Percentiles rank a stretch among this genome's conserved stretches.
Conservation (phyloP, 257 asterid genomes). For the Paulownia fortunei region DNA sequence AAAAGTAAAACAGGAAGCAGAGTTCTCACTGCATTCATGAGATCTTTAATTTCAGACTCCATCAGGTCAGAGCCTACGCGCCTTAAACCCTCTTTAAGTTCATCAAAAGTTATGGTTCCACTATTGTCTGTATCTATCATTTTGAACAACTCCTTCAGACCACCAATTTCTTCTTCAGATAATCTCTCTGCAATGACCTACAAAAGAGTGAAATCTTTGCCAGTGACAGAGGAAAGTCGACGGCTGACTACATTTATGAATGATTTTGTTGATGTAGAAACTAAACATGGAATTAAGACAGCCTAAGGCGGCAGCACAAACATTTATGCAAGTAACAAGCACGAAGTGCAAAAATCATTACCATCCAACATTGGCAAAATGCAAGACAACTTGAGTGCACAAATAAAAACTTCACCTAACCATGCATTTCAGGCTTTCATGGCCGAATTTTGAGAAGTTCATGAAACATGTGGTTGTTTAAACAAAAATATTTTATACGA, state of each 20-base stretch:
- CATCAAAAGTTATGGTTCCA: conserved; percentile 80
- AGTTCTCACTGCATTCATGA: conserved; percentile 66
- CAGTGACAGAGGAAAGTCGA: background rate
- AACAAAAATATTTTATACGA: background rate
- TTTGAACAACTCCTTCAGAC: conserved; percentile 71
- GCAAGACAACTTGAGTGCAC: background rate
- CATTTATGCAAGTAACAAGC: background rate
- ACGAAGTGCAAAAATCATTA: background rate
- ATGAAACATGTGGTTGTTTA: background rate
- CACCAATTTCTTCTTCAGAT: conserved; percentile 83
- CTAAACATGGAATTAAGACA: background rate
- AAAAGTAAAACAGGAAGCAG: background rate
- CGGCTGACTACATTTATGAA: background rate
- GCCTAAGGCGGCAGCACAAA: background rate
- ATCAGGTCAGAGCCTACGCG: conserved; percentile 76
- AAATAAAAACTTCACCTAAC: no score
- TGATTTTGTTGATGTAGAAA: background rate
- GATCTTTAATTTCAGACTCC: conserved; percentile 80
- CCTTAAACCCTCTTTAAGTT: conserved; percentile 71
- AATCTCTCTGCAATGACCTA: conserved; percentile 79
- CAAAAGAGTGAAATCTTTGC: background rate
- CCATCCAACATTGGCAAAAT: background rate
- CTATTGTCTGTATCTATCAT: conserved; percentile 78
- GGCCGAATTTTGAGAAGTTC: background rate
- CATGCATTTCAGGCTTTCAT: no score